Percentiles rank a stretch among this genome's conserved stretches.
Conservation (phyloP, 2,329 filamentous ascomycete species). For the Lecanicillium sp. region DNA sequence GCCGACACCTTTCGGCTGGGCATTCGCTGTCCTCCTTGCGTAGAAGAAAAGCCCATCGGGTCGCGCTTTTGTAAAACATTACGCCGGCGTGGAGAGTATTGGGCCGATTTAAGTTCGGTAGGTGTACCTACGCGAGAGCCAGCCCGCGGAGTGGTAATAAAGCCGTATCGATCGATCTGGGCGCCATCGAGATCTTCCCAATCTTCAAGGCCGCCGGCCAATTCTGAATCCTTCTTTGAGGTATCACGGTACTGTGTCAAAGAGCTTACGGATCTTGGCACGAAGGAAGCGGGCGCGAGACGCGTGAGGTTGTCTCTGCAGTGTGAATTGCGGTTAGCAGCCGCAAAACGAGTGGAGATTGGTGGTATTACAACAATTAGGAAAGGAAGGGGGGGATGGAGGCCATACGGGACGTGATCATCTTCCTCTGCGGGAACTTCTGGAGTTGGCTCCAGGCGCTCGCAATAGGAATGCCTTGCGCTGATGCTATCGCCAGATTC, state of each 20-base stretch:
- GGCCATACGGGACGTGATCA: conserved; percentile 46
- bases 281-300: conserved; percentile 25
- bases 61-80: conserved; percentile 35
- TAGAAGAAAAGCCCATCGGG: conserved; percentile 28
- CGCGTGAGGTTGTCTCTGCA: conserved; percentile 13
- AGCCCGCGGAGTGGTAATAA: conserved; percentile 45
- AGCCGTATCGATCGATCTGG: conserved; percentile 61
- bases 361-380: conserved; percentile 5
- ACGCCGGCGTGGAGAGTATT: conserved; percentile 37
- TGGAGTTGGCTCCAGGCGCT: conserved; percentile 39
- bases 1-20: conserved; percentile 50
- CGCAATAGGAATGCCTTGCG: conserved; percentile 37
- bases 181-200: conserved; percentile 57
- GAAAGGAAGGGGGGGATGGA: conserved; percentile 13
- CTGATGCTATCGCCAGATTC: conserved; percentile 49
- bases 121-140: conserved; percentile 33
- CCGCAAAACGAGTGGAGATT: conserved; percentile 18
- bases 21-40: conserved; percentile 30
- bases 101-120: conserved; percentile 32
- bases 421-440: conserved; percentile 45
- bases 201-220: conserved; percentile 55
- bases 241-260: conserved; percentile 34
- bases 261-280: conserved; percentile 35
- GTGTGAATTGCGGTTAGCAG: neutral
- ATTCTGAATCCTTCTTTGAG: conserved; percentile 33